phyloP scores from a whole-genome alignment of 306 rosid species.

The Psophocarpus tetragonolobus region DNA sequence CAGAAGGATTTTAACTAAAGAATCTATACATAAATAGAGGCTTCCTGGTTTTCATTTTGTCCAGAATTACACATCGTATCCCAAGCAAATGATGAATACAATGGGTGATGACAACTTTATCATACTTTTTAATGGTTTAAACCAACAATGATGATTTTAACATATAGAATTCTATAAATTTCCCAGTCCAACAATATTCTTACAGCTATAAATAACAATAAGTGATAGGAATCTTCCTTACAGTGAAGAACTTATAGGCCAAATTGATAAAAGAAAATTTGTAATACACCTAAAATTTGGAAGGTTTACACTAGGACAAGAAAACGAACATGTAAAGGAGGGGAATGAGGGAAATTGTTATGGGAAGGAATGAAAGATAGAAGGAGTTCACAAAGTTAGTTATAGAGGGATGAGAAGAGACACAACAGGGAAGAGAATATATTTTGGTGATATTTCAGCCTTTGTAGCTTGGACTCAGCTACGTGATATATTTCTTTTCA shows the following conservation, averaged over 20 bases:
- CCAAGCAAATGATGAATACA: constrained; percentile 11
- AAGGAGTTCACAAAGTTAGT: not conserved
- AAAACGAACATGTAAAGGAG: not conserved
- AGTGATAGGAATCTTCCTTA: not conserved
- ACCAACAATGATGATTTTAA: constrained; percentile 17
- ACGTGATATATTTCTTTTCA: not conserved
- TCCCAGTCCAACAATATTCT: constrained; percentile 9
- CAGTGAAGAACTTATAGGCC: not conserved
- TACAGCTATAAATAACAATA: not conserved
- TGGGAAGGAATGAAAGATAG: not conserved
- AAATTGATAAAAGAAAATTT: constrained; percentile 9
- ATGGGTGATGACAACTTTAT: not conserved
- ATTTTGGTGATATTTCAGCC: not conserved
- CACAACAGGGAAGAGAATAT: not conserved
- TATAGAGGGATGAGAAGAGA: not conserved
- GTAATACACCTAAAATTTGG: not conserved
- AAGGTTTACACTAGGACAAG: not conserved
- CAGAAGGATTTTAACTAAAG: not conserved
- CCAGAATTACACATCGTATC: constrained; percentile 1
- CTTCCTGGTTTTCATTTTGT: constrained; percentile 15
- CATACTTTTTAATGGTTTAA: constrained; percentile 18
- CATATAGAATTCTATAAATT: constrained; percentile 5
- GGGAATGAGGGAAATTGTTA: not conserved
- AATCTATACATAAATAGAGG: not conserved
- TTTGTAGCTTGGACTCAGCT: not conserved